Percentiles rank a stretch among this genome's conserved stretches.
phyloP scores from a whole-genome alignment of 2,329 filamentous ascomycete species.

The Curvularia sp. region DNA sequence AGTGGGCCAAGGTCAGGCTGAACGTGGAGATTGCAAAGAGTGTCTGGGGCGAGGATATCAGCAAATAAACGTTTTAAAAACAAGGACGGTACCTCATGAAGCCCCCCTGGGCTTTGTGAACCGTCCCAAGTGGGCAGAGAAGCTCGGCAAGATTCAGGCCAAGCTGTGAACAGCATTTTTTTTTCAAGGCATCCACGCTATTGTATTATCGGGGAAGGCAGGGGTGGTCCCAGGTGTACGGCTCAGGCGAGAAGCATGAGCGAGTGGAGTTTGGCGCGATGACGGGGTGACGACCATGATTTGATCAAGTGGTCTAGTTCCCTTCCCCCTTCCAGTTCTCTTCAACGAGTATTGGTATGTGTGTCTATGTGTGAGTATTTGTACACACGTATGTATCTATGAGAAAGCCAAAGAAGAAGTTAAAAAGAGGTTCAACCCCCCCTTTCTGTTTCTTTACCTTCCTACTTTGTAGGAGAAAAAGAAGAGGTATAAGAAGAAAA shows the following conservation, averaged over 20 bases:
- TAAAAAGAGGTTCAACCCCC: not conserved
- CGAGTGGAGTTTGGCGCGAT: not conserved
- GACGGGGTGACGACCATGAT: not conserved
- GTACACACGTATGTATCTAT: too few species aligned
- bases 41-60: conserved; percentile 62
- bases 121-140: not conserved
- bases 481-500: not conserved
- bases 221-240: not conserved
- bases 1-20: conserved; percentile 64
- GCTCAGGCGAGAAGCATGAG: not conserved
- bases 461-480: not conserved
- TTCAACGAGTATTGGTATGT: not conserved
- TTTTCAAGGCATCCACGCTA: not conserved
- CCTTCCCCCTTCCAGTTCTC: not conserved
- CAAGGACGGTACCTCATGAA: not conserved
- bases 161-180: too few species aligned
- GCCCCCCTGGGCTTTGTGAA: not conserved
- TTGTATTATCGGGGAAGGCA: not conserved
- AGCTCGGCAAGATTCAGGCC: not conserved
- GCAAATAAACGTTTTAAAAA: conserved; percentile 2
- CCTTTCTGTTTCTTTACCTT: not conserved
- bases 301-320: not conserved
- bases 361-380: not conserved
- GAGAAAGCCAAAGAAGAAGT: not conserved
- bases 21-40: conserved; percentile 65